Conservation (phyloP, 441 rosid species). For the Arabidopsis hybrid region DNA sequence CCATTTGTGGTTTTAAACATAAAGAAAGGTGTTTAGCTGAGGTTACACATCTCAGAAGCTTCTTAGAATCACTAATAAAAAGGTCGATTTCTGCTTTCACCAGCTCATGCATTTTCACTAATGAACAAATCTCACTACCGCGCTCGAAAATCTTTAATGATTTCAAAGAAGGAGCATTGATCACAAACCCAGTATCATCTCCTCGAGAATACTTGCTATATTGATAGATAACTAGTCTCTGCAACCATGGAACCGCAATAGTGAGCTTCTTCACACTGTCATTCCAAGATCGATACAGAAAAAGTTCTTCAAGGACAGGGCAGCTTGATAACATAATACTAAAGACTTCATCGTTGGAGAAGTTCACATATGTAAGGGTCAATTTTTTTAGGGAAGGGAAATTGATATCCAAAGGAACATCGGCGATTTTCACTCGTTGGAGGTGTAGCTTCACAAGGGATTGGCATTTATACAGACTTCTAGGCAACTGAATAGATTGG, state of each 20-base stretch:
- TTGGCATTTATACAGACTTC: too few relatives aligned
- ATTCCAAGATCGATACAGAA: neutral
- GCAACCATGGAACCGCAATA: too few relatives aligned
- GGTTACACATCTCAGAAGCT: neutral
- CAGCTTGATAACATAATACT: neutral
- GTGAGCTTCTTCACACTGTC: too few relatives aligned
- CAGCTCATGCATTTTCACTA: neutral
- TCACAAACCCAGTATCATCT: neutral
- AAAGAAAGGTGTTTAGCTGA: neutral
- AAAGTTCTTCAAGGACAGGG: neutral
- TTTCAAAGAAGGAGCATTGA: neutral
- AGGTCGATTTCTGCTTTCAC: neutral
- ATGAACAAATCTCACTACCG: neutral
- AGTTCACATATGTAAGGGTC: neutral
- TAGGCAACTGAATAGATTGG: neutral
- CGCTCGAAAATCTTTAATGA: neutral
- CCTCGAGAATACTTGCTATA: too few relatives aligned
- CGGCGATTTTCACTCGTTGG: too few relatives aligned
- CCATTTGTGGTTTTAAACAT: neutral
- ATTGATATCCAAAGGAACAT: too few relatives aligned
- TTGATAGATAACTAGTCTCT: too few relatives aligned
- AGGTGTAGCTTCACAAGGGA: too few relatives aligned
- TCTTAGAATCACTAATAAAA: neutral
- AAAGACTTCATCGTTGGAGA: neutral
- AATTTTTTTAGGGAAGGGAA: too few relatives aligned